Percentiles rank a stretch among this genome's conserved stretches.
These are phyloP conservation scores for Aureobasidium pullulans DNA, from an alignment of 2,329 filamentous ascomycete species.

Conservation along the genomic window DNA sequence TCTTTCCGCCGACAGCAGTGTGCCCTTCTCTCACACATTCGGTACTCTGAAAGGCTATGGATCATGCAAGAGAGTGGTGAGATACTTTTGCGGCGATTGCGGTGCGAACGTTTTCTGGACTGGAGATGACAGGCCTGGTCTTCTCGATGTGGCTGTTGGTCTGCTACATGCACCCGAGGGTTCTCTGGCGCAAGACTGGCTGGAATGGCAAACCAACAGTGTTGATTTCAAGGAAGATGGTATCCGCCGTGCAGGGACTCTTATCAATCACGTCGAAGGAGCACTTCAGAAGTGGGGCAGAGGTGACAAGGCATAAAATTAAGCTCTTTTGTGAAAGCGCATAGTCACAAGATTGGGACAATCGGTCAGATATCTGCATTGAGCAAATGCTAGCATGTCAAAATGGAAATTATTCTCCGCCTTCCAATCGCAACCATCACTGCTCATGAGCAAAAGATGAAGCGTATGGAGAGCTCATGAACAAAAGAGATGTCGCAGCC, in stretches of 20 bases:
- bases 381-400: no score
- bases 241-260: not conserved
- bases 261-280: not conserved
- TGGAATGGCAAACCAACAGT: constrained; percentile 54
- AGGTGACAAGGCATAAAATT: no score
- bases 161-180: constrained; percentile 44
- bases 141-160: constrained; percentile 60
- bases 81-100: constrained; percentile 57
- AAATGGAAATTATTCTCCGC: no score
- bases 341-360: no score
- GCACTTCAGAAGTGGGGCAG: not conserved
- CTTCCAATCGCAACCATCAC: no score
- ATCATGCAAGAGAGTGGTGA: constrained; percentile 46
- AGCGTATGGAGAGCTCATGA: no score
- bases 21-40: constrained; percentile 26
- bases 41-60: constrained; percentile 46
- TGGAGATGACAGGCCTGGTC: constrained; percentile 42
- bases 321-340: no score
- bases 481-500: constrained; percentile 1
- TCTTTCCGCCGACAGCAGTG: constrained; percentile 28
- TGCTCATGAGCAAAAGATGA: no score
- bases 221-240: constrained; percentile 55
- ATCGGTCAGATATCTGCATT: no score
- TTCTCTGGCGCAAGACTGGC: constrained; percentile 49
- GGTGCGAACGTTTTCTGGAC: constrained; percentile 61